A percentile compares a stretch with the other conserved stretches of the same genome.
Evolutionary conservation across 163 green algal species (phyloP).

Genomic region (Scenedesmus sp.): DNA sequence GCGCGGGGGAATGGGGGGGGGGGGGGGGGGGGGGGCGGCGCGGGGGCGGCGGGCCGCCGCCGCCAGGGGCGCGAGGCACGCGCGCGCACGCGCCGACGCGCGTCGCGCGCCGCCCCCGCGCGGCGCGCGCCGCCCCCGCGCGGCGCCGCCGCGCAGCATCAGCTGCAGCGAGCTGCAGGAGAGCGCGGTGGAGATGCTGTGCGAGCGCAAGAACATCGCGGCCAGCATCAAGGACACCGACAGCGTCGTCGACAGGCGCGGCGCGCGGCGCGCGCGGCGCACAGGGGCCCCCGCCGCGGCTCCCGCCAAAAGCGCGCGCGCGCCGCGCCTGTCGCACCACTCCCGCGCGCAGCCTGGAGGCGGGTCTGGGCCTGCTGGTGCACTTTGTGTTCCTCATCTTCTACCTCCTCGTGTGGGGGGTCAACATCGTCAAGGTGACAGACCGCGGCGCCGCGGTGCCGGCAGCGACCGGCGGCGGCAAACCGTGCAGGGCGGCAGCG

Average conservation of each 20-base stretch:
- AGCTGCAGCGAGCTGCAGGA: conserved; percentile 44
- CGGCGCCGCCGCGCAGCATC: conserved; percentile 4
- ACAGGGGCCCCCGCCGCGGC: no score
- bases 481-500: no score
- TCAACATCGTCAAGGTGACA: conserved; percentile 53
- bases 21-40: no score
- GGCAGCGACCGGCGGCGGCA: background rate
- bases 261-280: no score
- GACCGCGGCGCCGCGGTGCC: background rate
- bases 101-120: no score
- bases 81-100: no score
- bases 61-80: no score
- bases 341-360: no score
- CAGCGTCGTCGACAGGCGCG: conserved; percentile 56
- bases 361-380: conserved; percentile 49
- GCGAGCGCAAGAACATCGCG: conserved; percentile 65
- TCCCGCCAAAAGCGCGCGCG: background rate
- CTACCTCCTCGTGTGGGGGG: conserved; percentile 64
- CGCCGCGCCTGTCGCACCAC: no score
- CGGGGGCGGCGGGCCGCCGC: no score
- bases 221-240: conserved; percentile 58
- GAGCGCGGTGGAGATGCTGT: conserved; percentile 51
- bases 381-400: conserved; percentile 58
- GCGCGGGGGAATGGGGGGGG: no score
- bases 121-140: background rate